Evolutionary conservation across 441 rosid species (phyloP).

Genomic region (Arabidopsis hybrid): DNA sequence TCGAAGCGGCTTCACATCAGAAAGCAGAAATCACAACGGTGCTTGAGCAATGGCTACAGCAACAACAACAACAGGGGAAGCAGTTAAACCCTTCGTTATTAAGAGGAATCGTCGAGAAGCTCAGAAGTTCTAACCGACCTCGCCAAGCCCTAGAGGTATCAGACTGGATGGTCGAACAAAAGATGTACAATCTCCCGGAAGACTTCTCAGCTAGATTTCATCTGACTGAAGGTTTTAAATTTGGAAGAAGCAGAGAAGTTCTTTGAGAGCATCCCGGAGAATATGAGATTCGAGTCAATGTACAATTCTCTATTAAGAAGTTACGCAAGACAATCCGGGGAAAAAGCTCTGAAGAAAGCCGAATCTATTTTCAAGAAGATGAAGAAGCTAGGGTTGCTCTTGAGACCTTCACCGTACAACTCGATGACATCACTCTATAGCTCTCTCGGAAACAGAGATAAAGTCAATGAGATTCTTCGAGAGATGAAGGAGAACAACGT

Average conservation of each 20-base stretch:
- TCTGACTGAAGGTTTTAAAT: conserved; percentile 11
- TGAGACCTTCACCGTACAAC: conserved; percentile 4
- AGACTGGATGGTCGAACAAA: too few relatives aligned
- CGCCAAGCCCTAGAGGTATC: too few relatives aligned
- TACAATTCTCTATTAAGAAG: conserved; percentile 4
- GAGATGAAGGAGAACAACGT: conserved; percentile 24
- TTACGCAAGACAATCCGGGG: not conserved
- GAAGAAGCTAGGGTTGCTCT: conserved; percentile 24
- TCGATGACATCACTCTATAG: conserved; percentile 20
- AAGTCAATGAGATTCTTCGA: conserved; percentile 8
- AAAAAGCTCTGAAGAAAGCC: not conserved
- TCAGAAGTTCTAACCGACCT: too few relatives aligned
- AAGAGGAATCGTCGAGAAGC: too few relatives aligned
- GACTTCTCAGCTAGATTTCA: conserved; percentile 3
- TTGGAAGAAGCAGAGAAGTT: conserved; percentile 30
- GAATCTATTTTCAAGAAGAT: conserved; percentile 18
- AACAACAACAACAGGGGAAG: too few relatives aligned
- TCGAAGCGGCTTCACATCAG: too few relatives aligned
- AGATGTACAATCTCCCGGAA: too few relatives aligned
- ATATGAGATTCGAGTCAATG: not conserved
- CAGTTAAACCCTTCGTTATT: too few relatives aligned
- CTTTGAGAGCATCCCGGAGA: conserved; percentile 20
- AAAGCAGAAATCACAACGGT: too few relatives aligned
- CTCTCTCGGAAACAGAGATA: not conserved
- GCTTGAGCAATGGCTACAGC: too few relatives aligned